phyloP scores from a whole-genome alignment of 208 protist species.

The Leptomonas seymouri region DNA sequence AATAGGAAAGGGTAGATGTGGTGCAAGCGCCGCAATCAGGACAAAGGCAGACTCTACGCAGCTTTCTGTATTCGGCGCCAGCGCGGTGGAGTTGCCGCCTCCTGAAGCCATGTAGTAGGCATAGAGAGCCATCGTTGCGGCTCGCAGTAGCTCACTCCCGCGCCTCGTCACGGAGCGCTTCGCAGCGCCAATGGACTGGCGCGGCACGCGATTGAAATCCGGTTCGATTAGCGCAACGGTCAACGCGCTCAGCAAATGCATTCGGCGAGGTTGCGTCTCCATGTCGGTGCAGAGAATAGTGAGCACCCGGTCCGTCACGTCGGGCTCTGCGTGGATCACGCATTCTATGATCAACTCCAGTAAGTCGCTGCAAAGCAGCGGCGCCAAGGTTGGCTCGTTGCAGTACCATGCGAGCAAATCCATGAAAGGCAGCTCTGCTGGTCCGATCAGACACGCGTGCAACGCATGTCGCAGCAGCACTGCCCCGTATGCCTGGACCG shows the following conservation, averaged over 20 bases:
- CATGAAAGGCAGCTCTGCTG: conserved; percentile 48
- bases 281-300: conserved; percentile 10
- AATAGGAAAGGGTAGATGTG: conserved; percentile 34
- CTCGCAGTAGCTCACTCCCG: conserved; percentile 38
- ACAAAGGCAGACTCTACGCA: conserved; percentile 41
- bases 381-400: conserved; percentile 51
- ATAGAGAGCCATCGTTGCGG: conserved; percentile 54
- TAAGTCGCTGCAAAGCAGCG: conserved; percentile 54
- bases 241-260: conserved; percentile 58
- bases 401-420: conserved; percentile 78
- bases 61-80: conserved; percentile 33
- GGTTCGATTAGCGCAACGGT: conserved; percentile 45
- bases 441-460: conserved; percentile 24
- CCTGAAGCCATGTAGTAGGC: conserved; percentile 56
- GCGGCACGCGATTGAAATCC: conserved; percentile 59
- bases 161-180: conserved; percentile 30
- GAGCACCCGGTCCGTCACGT: conserved; percentile 22
- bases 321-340: conserved; percentile 44
- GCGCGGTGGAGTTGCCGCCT: conserved; percentile 30
- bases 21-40: conserved; percentile 39
- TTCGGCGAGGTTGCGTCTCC: conserved; percentile 32
- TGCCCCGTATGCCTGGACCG: conserved; percentile 81
- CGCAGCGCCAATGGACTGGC: conserved; percentile 40
- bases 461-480: conserved; percentile 71
- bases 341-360: conserved; percentile 71